phyloP scores from a whole-genome alignment of 257 asterid species.

The Ilex aquifolium region DNA sequence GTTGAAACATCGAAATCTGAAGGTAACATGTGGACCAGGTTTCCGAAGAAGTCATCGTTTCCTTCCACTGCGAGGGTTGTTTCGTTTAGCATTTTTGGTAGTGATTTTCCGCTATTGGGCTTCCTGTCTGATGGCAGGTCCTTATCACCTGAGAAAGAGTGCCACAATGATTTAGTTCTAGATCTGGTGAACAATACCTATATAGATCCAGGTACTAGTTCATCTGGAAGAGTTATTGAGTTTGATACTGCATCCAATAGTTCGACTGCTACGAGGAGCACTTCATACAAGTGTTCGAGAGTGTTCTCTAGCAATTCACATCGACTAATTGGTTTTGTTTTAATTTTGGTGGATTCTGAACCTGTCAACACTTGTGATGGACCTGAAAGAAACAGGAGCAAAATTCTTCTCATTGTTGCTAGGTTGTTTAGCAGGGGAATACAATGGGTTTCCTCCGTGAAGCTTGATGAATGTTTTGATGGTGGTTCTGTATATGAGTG shows the following conservation, averaged over 20 bases:
- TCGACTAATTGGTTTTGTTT: constrained; percentile 69
- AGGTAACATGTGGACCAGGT: constrained; percentile 44
- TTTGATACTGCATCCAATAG: constrained; percentile 28
- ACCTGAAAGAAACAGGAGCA: constrained; percentile 32
- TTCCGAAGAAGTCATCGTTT: constrained; percentile 46
- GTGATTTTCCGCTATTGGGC: constrained; percentile 45
- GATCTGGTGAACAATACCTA: constrained; percentile 18
- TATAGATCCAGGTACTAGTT: constrained; percentile 22
- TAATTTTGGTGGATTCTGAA: constrained; percentile 25
- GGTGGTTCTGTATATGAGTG: constrained; percentile 48
- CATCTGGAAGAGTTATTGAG: constrained; percentile 13
- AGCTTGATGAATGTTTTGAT: constrained; percentile 45
- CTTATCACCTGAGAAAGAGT: constrained; percentile 28
- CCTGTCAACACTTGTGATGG: constrained; percentile 20
- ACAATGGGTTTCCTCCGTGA: constrained; percentile 70
- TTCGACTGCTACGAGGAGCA: constrained; percentile 22
- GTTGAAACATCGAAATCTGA: constrained; percentile 52
- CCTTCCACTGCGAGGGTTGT: constrained; percentile 43
- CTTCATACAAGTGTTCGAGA: constrained; percentile 51
- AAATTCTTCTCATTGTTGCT: constrained; percentile 50
- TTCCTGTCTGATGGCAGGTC: constrained; percentile 40
- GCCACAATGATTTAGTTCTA: constrained; percentile 22
- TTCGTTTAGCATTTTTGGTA: constrained; percentile 66
- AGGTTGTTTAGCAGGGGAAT: constrained; percentile 67
- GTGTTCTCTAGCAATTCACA: constrained; percentile 71